phyloP scores from a whole-genome alignment of 805 yeast species.

The Pichia cephalocereana region DNA sequence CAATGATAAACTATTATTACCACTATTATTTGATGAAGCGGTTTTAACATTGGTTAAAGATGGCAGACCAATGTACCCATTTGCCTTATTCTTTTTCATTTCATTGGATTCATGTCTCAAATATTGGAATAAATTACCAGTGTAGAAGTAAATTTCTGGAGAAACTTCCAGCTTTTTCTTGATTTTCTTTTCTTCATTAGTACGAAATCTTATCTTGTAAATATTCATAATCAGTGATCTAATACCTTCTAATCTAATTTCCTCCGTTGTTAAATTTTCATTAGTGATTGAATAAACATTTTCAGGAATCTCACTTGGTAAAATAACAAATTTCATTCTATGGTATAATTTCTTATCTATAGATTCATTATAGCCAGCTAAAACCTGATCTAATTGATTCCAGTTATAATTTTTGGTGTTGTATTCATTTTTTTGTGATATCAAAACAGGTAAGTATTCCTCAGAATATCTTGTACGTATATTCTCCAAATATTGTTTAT shows the following conservation, averaged over 20 bases:
- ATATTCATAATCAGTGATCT: constrained; percentile 56
- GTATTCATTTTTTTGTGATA: constrained; percentile 41
- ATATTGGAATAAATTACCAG: constrained; percentile 70
- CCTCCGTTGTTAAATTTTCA: constrained; percentile 71
- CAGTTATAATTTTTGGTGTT: constrained; percentile 60
- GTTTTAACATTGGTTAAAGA: neutral
- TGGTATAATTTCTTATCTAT: constrained; percentile 45
- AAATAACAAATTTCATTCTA: constrained; percentile 72
- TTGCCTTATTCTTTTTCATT: neutral
- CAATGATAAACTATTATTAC: constrained; percentile 7
- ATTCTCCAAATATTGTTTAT: constrained; percentile 36
- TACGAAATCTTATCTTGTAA: constrained; percentile 44
- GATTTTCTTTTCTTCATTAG: constrained; percentile 31
- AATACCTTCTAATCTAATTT: constrained; percentile 86
- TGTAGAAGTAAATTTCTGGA: constrained; percentile 79
- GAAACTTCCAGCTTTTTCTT: constrained; percentile 38
- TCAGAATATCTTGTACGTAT: constrained; percentile 76
- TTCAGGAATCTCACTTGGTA: constrained; percentile 68
- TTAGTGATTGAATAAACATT: constrained; percentile 33
- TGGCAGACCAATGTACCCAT: neutral
- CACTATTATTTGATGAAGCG: neutral
- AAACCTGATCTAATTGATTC: constrained; percentile 82
- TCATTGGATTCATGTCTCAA: constrained; percentile 29
- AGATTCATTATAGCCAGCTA: constrained; percentile 87
- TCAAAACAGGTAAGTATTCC: constrained; percentile 46